Evolutionary conservation across 2,329 filamentous ascomycete species (phyloP).

Genomic region (Colletotrichum sp.): DNA sequence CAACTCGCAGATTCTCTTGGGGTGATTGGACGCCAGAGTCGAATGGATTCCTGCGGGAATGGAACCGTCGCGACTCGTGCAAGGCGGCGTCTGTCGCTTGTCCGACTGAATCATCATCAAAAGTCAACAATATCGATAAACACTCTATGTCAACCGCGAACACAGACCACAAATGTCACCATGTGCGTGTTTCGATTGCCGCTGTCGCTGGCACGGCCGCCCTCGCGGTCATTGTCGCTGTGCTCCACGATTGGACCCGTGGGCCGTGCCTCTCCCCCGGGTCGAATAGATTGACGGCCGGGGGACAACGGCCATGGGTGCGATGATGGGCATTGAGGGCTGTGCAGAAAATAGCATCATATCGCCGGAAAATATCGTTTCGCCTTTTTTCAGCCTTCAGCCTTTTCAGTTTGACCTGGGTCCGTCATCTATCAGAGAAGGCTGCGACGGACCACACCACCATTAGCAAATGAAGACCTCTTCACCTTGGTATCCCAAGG

Average conservation of each 20-base stretch:
- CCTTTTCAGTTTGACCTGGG: neutral
- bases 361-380: neutral
- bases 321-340: neutral
- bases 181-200: slow-evolving; percentile 14
- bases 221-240: neutral
- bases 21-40: neutral
- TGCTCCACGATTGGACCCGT: neutral
- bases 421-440: slow-evolving; percentile 1
- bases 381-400: neutral
- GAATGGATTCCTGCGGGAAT: neutral
- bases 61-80: neutral
- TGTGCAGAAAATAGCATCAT: slow-evolving; percentile 16
- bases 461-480: neutral
- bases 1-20: neutral
- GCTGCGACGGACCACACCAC: slow-evolving; percentile 5
- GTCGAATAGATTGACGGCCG: neutral
- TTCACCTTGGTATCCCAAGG: neutral
- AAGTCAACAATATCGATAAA: neutral
- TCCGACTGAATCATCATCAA: neutral
- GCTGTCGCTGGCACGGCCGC: slow-evolving; percentile 12
- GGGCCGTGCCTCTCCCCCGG: neutral
- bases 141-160: neutral
- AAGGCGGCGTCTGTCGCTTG: slow-evolving; percentile 10
- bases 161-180: neutral
- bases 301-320: neutral